Evolutionary conservation across 805 yeast genomes (phyloP), one percentile per base, ranked within the genome.

Genomic region (Alloascoidea hylecoeti): DNA sequence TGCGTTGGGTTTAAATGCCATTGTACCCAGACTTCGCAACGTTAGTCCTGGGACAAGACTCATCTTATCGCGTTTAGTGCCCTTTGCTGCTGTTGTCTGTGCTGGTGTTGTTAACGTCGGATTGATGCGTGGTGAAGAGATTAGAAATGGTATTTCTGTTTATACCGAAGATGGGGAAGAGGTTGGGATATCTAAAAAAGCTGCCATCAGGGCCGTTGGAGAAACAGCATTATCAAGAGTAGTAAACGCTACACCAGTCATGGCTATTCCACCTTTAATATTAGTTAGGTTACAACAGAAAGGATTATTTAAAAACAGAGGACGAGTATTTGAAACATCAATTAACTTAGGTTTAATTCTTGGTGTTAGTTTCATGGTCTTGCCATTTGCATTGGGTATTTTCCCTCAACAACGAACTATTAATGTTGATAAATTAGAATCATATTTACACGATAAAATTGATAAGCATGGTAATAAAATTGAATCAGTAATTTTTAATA

Each of bases 21-120:
- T 86, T 18, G 96, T 92, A n/a, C 97, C 97, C 15, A 70, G 79
- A 45, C 63, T 92, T 50, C 80, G 71, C 48, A 64, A 68, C 23
- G 53, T 92, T n/a, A 56, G 70, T n/a, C 76, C 94, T 2, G 63
- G 64, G 41, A 74, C 96, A 2, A 75, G 66, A 51, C 60, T 78
- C 47, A 66, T 88, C 18, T 59, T 92, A 40, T 78, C 88, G 33
- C 77, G 99, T 47, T 66, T 92, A 41, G 95, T 92, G 9, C 99
- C 99, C 4, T 92, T 92, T 63, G 97, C 97, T 0, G 99, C 99
- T 1, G 99, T 92, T 27, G 96, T 88, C 1, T 77, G 92, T 38
- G 99, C 99, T 1, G 97, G 98, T 53, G 67, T 92, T 23, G 94
- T 86, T 32, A 92, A 92, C 48, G 96, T 92, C n/a, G 85, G 84